phyloP scores from a whole-genome alignment of 2,329 filamentous ascomycete genomes.

The Rutstroemia sp. region DNA sequence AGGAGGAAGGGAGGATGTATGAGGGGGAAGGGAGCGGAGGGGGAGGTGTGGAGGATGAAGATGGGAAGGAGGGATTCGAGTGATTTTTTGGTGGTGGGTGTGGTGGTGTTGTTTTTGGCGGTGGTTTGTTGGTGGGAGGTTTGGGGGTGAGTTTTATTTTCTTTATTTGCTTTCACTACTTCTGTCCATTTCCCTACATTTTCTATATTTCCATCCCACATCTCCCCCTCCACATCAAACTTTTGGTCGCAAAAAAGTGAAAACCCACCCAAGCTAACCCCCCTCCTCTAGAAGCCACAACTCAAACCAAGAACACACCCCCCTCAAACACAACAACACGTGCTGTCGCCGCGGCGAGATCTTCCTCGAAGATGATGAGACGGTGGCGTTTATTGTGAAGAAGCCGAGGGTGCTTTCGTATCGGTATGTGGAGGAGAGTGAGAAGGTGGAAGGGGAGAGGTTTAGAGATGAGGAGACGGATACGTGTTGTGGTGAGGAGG shows the following conservation, averaged over 20 bases:
- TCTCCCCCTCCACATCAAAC: too few species aligned
- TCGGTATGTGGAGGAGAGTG: too few species aligned
- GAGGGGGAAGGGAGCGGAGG: not conserved
- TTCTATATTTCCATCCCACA: not conserved
- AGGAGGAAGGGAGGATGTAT: not conserved
- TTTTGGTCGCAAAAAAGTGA: too few species aligned
- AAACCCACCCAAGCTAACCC: too few species aligned
- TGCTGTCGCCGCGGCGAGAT: constrained; percentile 14
- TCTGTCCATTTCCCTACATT: not conserved
- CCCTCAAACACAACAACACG: not conserved
- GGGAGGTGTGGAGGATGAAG: constrained; percentile 5
- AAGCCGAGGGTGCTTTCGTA: constrained; percentile 1
- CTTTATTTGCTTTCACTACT: not conserved
- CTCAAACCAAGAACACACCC: not conserved
- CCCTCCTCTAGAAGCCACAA: not conserved
- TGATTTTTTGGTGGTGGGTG: constrained; percentile 25
- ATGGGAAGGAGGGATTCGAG: constrained; percentile 15
- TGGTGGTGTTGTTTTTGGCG: constrained; percentile 24
- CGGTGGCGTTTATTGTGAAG: constrained; percentile 14
- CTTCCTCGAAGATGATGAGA: constrained; percentile 21
- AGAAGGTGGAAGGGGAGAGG: too few species aligned
- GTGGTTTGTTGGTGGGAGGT: constrained; percentile 15
- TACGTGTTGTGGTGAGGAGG: not conserved
- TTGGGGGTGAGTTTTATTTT: not conserved
- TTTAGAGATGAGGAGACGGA: not conserved